These are phyloP conservation scores for Crepidotus variabilis DNA, from an alignment of 768 basidiomycete species.

Conservation along the genomic window DNA sequence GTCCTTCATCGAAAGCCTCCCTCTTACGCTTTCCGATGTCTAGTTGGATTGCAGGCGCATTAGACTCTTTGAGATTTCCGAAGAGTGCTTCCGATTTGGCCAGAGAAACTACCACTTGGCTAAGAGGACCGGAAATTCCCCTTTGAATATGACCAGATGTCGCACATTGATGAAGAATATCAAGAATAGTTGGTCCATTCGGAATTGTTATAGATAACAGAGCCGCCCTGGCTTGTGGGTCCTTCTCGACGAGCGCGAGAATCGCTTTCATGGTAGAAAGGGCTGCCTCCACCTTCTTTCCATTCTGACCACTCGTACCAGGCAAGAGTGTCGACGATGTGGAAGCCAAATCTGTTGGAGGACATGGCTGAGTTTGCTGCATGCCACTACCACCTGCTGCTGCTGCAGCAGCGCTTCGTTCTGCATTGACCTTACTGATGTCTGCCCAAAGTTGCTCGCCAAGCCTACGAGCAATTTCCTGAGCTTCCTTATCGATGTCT, in stretches of 20 bases:
- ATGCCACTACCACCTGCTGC: conserved; percentile 5
- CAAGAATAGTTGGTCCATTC: conserved; percentile 50
- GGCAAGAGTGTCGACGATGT: background rate
- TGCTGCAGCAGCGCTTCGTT: conserved; percentile 26
- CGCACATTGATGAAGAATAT: conserved; percentile 49
- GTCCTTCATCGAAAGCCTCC: conserved; percentile 44
- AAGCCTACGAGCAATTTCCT: conserved; percentile 68
- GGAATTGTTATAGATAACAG: conserved; percentile 52
- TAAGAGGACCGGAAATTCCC: conserved; percentile 50
- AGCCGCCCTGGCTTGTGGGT: conserved; percentile 50
- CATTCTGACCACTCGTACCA: conserved; percentile 12
- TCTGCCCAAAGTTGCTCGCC: conserved; percentile 80
- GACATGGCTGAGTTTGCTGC: background rate
- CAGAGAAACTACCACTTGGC: conserved; percentile 58
- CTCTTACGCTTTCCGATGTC: conserved; percentile 78
- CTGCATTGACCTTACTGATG: conserved; percentile 58
- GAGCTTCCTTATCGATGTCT: conserved; percentile 64
- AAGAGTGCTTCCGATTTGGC: conserved; percentile 67
- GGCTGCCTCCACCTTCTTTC: conserved; percentile 52
- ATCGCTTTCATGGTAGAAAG: conserved; percentile 65
- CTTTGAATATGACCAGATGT: conserved; percentile 45
- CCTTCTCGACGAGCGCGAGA: conserved; percentile 52
- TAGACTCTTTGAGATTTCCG: conserved; percentile 58
- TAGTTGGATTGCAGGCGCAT: conserved; percentile 56
- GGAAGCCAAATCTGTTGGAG: background rate